Base-by-base conservation (phyloP, 228 moss, liverwort and hornwort species). In the Sphagnum fallax region DNA sequence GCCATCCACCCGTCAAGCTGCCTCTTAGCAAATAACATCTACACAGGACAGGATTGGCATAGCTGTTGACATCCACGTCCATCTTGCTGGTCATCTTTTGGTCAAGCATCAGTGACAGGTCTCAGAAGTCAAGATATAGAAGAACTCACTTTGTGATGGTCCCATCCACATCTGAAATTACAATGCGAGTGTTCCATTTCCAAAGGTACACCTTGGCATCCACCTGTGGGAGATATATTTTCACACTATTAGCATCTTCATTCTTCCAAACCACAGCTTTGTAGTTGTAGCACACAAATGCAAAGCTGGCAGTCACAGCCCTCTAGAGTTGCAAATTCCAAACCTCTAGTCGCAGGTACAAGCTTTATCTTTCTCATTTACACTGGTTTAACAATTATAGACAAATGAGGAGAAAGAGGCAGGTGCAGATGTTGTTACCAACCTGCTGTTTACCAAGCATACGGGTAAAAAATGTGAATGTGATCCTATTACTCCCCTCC, bases 91-190 rank as follows among this genome's bases (percentile, higher is more conserved):
- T 32, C 32, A 32, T 32, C 32, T 32, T 32, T 32, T 32, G 32
- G 32, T 55, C 55, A 55, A 55, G 55, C 55, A 55, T 55, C 9
- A 55, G 12, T 55, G 9, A 55, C 55, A 55, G 55, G 3, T 8
- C 55, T 55, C 55, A 55, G 55, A 8, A 8, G 55, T 55, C 4
- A 0, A 8, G 8, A 12, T 8, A 55, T 55, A 64, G 64, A 48
- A 48, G 60, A 76, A 80, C 83, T 60, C 79, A 98, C 98, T 89
- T 98, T 71, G 98, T 98, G 15, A 98, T 98, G 3, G 98, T 98
- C 73, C 98, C 98, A 79, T 98, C 98, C 74, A 98, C 98, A 74
- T 98, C 98, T 61, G 98, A 98, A 65, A 98, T 92, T 14, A 98
- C 98, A 71, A 98, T 87, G 66, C 98, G 85, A 15, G 98, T 86